Base-by-base conservation (phyloP, 768 basidiomycete species). In the Hortiboletus flavorubellus region DNA sequence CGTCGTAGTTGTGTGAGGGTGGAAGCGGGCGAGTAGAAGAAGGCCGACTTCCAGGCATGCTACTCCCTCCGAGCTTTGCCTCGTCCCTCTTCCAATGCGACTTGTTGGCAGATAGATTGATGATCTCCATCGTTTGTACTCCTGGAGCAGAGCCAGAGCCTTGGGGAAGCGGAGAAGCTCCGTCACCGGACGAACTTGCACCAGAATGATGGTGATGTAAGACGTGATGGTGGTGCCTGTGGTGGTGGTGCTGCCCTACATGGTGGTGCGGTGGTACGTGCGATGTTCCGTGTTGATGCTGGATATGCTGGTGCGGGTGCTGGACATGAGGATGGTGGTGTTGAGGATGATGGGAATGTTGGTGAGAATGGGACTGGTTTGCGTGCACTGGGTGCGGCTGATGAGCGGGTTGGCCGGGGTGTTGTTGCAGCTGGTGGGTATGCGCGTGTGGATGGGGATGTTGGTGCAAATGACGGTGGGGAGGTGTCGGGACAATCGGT, bases 181-280 rank as follows among this genome's bases (percentile, higher is more conserved):
- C 63, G 50, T 66, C 61, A 14, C 68, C 66, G 18, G 69, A 59
- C n/a, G 58, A 63, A 40, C 58, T 57, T 26, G 64, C 23, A 49
- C 68, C 59, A 26, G 69, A 72, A 59, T 83, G 82, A 49, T 82
- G 80, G 48, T 84, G 78, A 49, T 82, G 80, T 26, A 76, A 51
- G 46, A 76, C 68, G 43, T 77, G 74, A 54, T 75, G 73, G 51
- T 77, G 75, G 12, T 64, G 64, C 43, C 64, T 64, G 30, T 64
- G 74, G 58, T 83, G 82, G 53, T 82, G 80, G 53, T 85, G 82
- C 48, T 80, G 80, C n/a, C 72, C 59, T 35, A 75, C 69, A 52
- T 77, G 74, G 55, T 75, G 72, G 37, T 77, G 75, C 75, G 81
- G 55, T 80, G 59, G 59, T 44, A 50, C 76, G 42, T 65, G 64